These are phyloP conservation scores for Durusdinium trenchii DNA, from an alignment of 73 alveolate genomes.

Conservation along the genomic window DNA sequence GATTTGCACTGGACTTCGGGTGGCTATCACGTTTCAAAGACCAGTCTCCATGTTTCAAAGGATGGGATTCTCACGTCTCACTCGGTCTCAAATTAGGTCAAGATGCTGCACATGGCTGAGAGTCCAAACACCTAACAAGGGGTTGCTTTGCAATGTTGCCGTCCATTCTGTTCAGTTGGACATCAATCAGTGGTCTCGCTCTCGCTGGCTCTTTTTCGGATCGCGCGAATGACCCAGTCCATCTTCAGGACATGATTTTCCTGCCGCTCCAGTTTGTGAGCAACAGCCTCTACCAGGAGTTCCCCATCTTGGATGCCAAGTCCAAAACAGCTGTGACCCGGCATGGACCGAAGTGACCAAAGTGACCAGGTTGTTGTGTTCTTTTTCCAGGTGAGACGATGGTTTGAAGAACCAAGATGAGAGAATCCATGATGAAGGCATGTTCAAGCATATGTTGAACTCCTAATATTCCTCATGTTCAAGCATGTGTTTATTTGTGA, in stretches of 20 bases:
- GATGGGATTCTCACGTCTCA: background rate
- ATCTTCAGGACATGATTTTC: background rate
- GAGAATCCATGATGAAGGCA: background rate
- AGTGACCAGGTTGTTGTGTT: background rate
- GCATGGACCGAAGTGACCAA: background rate
- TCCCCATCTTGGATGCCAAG: background rate
- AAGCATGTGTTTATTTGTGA: background rate
- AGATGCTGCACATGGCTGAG: background rate
- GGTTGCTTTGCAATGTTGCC: background rate
- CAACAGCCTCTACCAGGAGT: background rate
- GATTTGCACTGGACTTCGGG: too few species aligned
- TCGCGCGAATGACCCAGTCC: too few species aligned
- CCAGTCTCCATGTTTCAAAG: too few species aligned
- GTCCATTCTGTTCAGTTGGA: background rate
- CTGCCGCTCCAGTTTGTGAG: slow-evolving; percentile 38
- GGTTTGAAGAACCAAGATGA: background rate
- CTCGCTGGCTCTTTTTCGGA: too few species aligned
- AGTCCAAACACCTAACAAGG: background rate
- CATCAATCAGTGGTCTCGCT: too few species aligned
- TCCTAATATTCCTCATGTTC: background rate
- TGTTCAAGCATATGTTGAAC: background rate
- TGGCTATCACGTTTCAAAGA: too few species aligned
- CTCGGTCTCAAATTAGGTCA: background rate
- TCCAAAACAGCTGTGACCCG: background rate
- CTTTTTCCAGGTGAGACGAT: background rate